phyloP scores from a whole-genome alignment of 257 asterid species.

The Nicotiana knightiana region DNA sequence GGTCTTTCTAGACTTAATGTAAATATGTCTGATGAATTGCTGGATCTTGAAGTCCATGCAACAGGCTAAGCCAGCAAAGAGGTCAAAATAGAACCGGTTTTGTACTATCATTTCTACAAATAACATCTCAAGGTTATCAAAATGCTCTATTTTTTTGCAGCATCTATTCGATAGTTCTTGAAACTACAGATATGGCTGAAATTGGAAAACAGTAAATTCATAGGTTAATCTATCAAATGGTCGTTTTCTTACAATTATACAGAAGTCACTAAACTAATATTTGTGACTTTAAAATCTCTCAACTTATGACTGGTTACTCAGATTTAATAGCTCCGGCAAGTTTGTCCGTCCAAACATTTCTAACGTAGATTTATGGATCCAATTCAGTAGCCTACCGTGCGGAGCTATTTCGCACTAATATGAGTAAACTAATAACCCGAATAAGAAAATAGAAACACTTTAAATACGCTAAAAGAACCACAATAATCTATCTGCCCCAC shows the following conservation, averaged over 20 bases:
- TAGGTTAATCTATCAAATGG: neutral
- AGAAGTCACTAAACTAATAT: neutral
- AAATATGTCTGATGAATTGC: constrained; percentile 36
- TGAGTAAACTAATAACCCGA: too few relatives aligned
- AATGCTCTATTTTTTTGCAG: neutral
- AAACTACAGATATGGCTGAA: neutral
- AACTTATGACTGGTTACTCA: too few relatives aligned
- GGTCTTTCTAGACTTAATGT: constrained; percentile 12
- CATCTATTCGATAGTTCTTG: neutral
- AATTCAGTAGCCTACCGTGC: too few relatives aligned
- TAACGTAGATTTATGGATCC: too few relatives aligned
- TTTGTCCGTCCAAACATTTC: too few relatives aligned
- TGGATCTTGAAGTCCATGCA: constrained; percentile 10
- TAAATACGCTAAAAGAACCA: too few relatives aligned
- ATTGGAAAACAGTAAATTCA: neutral
- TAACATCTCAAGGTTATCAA: neutral
- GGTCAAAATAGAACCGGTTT: neutral
- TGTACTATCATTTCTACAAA: neutral
- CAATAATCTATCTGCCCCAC: too few relatives aligned
- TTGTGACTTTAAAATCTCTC: too few relatives aligned
- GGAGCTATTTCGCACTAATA: too few relatives aligned
- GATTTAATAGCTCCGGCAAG: too few relatives aligned
- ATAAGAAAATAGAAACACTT: too few relatives aligned
- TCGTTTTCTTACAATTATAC: neutral
- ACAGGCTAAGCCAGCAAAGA: neutral